phyloP scores from a whole-genome alignment of 768 basidiomycete species.

The Obba rivulosa region DNA sequence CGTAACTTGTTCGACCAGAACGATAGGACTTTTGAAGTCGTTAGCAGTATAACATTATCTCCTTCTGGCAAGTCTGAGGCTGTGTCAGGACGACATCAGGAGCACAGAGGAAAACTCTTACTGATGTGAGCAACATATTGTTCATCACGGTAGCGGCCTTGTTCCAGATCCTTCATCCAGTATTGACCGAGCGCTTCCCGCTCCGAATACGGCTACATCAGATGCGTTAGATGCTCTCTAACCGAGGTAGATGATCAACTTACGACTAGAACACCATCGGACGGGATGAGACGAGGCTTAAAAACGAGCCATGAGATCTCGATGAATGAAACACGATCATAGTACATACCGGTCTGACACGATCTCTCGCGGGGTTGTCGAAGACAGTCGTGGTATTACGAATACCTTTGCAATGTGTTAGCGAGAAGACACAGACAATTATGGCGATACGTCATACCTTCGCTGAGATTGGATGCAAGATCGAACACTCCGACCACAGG shows the following conservation, averaged over 20 bases:
- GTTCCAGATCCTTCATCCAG: slow-evolving; percentile 94
- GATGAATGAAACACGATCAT: background rate
- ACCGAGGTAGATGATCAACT: slow-evolving; percentile 22
- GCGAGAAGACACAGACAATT: slow-evolving; percentile 2
- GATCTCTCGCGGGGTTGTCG: slow-evolving; percentile 85
- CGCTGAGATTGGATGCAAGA: slow-evolving; percentile 89
- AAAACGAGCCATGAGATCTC: slow-evolving; percentile 5
- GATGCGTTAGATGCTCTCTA: background rate
- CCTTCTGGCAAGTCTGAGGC: slow-evolving; percentile 64
- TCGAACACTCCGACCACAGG: slow-evolving; percentile 97
- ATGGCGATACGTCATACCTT: slow-evolving; percentile 46
- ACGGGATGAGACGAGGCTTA: slow-evolving; percentile 79
- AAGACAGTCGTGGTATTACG: slow-evolving; percentile 99
- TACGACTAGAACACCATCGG: slow-evolving; percentile 85
- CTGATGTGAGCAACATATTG: slow-evolving; percentile 90
- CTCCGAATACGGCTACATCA: slow-evolving; percentile 70
- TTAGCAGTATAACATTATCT: slow-evolving; percentile 78
- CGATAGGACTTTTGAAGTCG: slow-evolving; percentile 70
- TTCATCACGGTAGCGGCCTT: slow-evolving; percentile 81
- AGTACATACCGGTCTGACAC: slow-evolving; percentile 65
- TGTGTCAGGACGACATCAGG: slow-evolving; percentile 4
- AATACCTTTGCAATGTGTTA: slow-evolving; percentile 52
- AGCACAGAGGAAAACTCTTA: slow-evolving; percentile 30
- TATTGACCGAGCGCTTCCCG: slow-evolving; percentile 92
- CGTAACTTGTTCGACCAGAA: slow-evolving; percentile 83